Percentiles rank a stretch among this genome's conserved stretches.
Conservation (phyloP, 805 yeast genomes). For the Nakazawaea ishiwadae region DNA sequence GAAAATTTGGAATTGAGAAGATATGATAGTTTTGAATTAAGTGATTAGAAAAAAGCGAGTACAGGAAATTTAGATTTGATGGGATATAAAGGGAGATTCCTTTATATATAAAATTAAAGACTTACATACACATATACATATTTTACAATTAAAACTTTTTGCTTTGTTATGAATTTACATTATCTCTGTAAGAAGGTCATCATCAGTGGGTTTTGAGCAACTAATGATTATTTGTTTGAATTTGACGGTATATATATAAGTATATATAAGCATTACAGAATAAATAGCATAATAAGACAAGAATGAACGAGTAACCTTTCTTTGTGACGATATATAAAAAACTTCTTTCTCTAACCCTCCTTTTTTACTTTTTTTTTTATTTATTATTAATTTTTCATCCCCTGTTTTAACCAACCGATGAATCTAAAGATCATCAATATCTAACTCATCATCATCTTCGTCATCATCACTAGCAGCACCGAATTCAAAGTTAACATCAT, state of each 20-base stretch:
- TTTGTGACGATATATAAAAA: too few relatives aligned
- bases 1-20: slow-evolving; percentile 53
- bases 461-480: slow-evolving; percentile 87
- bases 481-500: slow-evolving; percentile 96
- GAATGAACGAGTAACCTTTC: not conserved
- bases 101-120: too few relatives aligned
- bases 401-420: not conserved
- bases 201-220: too few relatives aligned
- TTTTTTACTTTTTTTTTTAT: not conserved
- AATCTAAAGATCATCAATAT: slow-evolving; percentile 87
- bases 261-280: too few relatives aligned
- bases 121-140: too few relatives aligned
- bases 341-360: too few relatives aligned
- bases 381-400: not conserved
- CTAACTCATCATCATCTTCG: slow-evolving; percentile 66
- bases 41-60: too few relatives aligned
- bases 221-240: too few relatives aligned
- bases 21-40: slow-evolving; percentile 55
- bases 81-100: slow-evolving; percentile 24
- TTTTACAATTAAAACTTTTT: not conserved
- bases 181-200: too few relatives aligned
- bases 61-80: too few relatives aligned
- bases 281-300: not conserved
- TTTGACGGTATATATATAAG: too few relatives aligned
- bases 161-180: not conserved